A percentile compares a stretch with the other conserved stretches of the same genome.
phyloP scores from a whole-genome alignment of 176 grass and related monocot species.

The Oropetium thomaeum region DNA sequence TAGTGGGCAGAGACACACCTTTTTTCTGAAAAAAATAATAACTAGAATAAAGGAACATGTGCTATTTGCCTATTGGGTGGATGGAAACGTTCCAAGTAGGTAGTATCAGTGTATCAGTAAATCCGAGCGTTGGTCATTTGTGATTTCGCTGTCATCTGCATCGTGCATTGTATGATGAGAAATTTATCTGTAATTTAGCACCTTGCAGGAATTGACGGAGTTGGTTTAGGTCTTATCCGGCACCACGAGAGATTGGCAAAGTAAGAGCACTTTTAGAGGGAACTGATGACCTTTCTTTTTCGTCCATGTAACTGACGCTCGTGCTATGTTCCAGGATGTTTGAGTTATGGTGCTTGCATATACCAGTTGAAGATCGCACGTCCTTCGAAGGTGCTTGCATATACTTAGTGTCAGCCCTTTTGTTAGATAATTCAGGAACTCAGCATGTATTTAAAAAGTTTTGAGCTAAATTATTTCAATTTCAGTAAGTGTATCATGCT shows the following conservation, averaged over 20 bases:
- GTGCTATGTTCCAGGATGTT: slow-evolving; percentile 57
- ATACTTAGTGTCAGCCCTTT: neutral
- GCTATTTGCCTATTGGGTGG: neutral
- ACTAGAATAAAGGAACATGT: neutral
- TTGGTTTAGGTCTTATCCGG: slow-evolving; percentile 70
- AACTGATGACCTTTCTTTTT: neutral
- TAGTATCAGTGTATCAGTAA: neutral
- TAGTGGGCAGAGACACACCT: neutral
- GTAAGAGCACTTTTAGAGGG: slow-evolving; percentile 37
- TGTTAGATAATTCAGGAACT: neutral
- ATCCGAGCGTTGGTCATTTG: neutral
- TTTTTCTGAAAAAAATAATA: neutral
- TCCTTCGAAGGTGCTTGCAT: slow-evolving; percentile 62
- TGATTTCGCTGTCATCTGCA: neutral
- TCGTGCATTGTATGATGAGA: neutral
- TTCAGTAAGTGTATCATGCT: neutral
- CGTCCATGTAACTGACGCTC: neutral
- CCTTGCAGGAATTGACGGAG: slow-evolving; percentile 72
- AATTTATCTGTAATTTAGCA: neutral
- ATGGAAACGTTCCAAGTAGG: neutral
- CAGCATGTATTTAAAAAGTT: neutral
- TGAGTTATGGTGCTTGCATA: slow-evolving; percentile 86
- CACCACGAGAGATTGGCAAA: slow-evolving; percentile 75
- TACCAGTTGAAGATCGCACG: slow-evolving; percentile 73
- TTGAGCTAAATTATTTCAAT: neutral